phyloP scores from a whole-genome alignment of 75 land plant species.

The Ceratopteris richardii region DNA sequence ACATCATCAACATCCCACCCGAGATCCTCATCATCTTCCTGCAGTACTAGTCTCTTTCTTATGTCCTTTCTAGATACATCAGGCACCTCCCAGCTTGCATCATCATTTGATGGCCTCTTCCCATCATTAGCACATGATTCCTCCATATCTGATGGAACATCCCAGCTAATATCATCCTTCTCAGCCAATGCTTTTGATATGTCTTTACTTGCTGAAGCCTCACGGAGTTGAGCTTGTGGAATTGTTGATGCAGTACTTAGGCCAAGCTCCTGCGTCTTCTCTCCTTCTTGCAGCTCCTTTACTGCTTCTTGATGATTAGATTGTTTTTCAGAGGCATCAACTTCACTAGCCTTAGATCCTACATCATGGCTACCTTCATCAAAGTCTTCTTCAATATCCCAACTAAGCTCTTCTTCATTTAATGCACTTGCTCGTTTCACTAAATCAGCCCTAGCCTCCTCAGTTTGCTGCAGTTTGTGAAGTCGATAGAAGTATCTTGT shows the following conservation, averaged over 20 bases:
- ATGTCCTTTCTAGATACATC: not conserved
- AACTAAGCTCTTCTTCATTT: slow-evolving; percentile 72
- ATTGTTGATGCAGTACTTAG: too few species aligned
- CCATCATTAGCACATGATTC: slow-evolving; percentile 1
- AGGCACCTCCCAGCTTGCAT: slow-evolving; percentile 6
- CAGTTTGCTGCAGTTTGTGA: slow-evolving; percentile 66
- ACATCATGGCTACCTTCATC: slow-evolving; percentile 21
- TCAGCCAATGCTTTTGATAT: too few species aligned
- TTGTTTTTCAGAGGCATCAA: too few species aligned
- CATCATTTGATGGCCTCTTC: not conserved
- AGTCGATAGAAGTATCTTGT: slow-evolving; percentile 70
- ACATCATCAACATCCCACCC: slow-evolving; percentile 61
- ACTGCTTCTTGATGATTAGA: too few species aligned
- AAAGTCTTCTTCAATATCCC: slow-evolving; percentile 58
- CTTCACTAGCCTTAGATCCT: too few species aligned
- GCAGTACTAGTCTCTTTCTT: slow-evolving; percentile 4
- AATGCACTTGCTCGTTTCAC: slow-evolving; percentile 68
- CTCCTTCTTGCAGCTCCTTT: not conserved
- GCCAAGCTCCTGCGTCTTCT: too few species aligned
- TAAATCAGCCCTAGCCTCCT: slow-evolving; percentile 71
- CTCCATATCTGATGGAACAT: slow-evolving; percentile 39
- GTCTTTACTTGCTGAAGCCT: too few species aligned
- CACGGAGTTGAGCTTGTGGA: not conserved
- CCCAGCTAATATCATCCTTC: slow-evolving; percentile 61
- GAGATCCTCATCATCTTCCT: slow-evolving; percentile 38